A percentile compares a stretch with the other conserved stretches of the same genome.
Conservation (phyloP, 305 asterid genomes). For the Fraxinus sp. region DNA sequence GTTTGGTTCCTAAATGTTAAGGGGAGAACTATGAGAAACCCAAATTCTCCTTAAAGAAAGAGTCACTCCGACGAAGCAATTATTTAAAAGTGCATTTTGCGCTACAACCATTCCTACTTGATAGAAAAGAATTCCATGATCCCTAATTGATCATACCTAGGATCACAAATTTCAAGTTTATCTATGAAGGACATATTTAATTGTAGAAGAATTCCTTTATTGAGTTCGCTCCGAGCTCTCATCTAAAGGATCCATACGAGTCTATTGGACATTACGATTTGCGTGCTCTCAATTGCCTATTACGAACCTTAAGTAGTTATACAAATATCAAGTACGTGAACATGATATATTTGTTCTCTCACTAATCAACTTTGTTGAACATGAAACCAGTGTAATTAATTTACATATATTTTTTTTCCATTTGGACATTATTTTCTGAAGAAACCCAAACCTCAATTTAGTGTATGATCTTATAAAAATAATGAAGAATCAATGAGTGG, state of each 20-base stretch:
- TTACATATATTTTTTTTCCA: neutral
- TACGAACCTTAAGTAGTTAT: no score
- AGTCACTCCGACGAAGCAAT: neutral
- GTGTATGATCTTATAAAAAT: neutral
- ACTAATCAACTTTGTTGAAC: neutral
- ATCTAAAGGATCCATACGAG: neutral
- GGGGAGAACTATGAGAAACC: neutral
- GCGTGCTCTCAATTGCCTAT: no score
- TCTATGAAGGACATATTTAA: neutral
- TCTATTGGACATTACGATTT: neutral
- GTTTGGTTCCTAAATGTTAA: no score
- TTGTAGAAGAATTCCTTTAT: neutral
- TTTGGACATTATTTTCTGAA: neutral
- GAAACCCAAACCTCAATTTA: neutral
- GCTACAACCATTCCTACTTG: neutral
- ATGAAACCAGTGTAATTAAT: neutral
- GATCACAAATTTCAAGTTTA: neutral
- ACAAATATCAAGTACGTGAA: no score
- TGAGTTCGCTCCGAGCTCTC: neutral
- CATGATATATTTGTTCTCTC: neutral
- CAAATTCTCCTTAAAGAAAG: neutral
- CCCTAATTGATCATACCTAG: neutral
- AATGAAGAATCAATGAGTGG: neutral
- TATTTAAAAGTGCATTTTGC: no score
- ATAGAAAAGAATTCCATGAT: no score